Percentiles rank a stretch among this genome's conserved stretches.
phyloP scores from a whole-genome alignment of 2,329 filamentous ascomycete genomes.

The Canariomyces notabilis region DNA sequence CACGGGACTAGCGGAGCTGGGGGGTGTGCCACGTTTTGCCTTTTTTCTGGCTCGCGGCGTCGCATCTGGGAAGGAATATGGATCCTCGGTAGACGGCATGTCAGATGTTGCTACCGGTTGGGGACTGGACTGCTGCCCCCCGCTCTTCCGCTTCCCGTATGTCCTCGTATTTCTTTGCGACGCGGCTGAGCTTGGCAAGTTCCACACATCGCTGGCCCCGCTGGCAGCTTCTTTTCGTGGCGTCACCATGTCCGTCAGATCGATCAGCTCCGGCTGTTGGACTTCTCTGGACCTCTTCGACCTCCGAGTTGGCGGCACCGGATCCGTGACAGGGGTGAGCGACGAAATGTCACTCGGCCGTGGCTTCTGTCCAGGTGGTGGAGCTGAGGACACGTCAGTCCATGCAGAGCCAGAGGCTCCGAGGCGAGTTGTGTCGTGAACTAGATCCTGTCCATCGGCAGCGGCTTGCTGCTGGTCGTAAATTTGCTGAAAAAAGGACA shows the following conservation, averaged over 20 bases:
- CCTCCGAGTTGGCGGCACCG: constrained; percentile 15
- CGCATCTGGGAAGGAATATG: constrained; percentile 22
- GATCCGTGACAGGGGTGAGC: constrained; percentile 28
- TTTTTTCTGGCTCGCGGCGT: constrained; percentile 13
- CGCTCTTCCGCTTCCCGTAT: constrained; percentile 15
- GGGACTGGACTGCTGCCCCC: constrained; percentile 6
- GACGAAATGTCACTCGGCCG: constrained; percentile 4
- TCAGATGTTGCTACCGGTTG: background rate
- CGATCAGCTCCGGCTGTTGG: constrained; percentile 16
- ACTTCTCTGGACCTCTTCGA: constrained; percentile 12
- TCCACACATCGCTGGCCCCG: constrained; percentile 35
- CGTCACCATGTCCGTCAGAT: constrained; percentile 33
- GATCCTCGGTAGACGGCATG: constrained; percentile 17
- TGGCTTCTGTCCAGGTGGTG: constrained; percentile 7
- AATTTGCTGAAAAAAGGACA: constrained; percentile 42
- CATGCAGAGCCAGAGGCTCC: background rate
- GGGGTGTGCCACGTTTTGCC: constrained; percentile 4
- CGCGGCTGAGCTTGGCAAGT: constrained; percentile 35
- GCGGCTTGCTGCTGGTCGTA: constrained; percentile 43
- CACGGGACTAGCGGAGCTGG: constrained; percentile 11
- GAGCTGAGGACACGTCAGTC: constrained; percentile 7
- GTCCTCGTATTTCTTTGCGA: constrained; percentile 9
- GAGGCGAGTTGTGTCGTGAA: constrained; percentile 3
- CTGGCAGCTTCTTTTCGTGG: constrained; percentile 25
- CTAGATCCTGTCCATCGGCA: constrained; percentile 4